Base-by-base conservation (phyloP, 345 rosid species). In the Syzygium oleosum region DNA sequence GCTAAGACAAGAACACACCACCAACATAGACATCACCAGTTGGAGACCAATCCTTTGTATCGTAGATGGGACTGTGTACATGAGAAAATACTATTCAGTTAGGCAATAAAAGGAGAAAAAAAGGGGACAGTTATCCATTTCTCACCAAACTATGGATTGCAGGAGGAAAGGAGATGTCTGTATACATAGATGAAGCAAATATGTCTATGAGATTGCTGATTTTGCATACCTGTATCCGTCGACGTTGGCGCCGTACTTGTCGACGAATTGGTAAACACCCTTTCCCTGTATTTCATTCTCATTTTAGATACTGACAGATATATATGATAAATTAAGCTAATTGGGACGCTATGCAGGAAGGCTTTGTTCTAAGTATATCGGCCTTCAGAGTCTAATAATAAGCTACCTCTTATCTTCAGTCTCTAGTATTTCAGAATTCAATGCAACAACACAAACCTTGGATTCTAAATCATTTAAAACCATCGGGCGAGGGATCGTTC, bases 161-260 rank as follows among this genome's bases (percentile, higher is more conserved):
- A 52, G 85, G 21, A 49, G 31, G 55, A 84, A 49, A 46, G 52
- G 85, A 73, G 49, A 73, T 19, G 83, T 38, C 83, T 73, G 13
- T 2, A 78, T 25, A 7, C 12, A 51, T 84, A 87, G 73, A 79
- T 16, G 49, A 25, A 27, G 52, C 38, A 49, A 49, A 27, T 77
- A 21, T 25, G n/a, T 78, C 19, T 56, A 49, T 5, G 38, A 53
- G 49, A 73, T 52, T 51, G 58, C 58, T 80, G 34, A 51, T 49
- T 46, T 21, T 23, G 22, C 34, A 52, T 85, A 95, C 99, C 98
- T 96, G 98, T 98, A 98, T 3, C 99, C 98, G 86, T 96, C 99
- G 10, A 98, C 99, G 65, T 96, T 98, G 52, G 99, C 99, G 51
- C 99, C 99, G 27, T 98, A 98, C 89, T 98, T 96, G 98, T 98